Percentiles rank a stretch among this genome's conserved stretches.
Evolutionary conservation across 1,139 yeast genomes (phyloP).

Genomic region (Kodamaea ohmeri): DNA sequence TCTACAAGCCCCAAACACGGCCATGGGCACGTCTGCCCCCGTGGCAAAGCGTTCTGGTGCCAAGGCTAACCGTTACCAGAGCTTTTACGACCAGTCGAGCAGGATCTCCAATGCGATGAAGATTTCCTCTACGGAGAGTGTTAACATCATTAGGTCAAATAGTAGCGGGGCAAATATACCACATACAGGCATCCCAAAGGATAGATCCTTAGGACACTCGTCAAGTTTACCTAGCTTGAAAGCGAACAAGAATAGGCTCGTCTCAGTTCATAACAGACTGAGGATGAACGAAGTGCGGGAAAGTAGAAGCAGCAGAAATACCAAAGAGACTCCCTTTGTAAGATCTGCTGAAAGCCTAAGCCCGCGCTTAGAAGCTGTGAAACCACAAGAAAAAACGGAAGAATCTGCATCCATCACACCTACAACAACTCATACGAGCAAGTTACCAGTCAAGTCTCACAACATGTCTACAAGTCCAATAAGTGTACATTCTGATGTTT

Average conservation of each 20-base stretch:
- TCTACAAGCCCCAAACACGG: conserved; percentile 8
- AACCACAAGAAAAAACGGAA: conserved; percentile 1
- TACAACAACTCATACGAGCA: conserved; percentile 1
- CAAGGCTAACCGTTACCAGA: conserved; percentile 50
- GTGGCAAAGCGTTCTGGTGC: conserved; percentile 40
- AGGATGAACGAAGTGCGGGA: conserved; percentile 2
- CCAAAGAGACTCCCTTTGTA: too few species aligned
- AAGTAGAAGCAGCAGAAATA: background rate
- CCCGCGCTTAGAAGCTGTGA: background rate
- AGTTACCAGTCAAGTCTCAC: background rate
- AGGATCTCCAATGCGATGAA: conserved; percentile 47
- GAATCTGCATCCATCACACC: conserved; percentile 4
- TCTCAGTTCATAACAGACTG: conserved; percentile 11
- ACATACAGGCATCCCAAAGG: conserved; percentile 12
- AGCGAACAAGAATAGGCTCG: conserved; percentile 17
- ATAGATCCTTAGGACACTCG: conserved; percentile 36
- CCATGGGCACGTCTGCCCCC: conserved; percentile 22
- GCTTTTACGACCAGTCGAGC: conserved; percentile 48
- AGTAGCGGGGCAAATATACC: conserved; percentile 17
- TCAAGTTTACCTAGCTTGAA: conserved; percentile 40
- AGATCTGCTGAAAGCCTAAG: background rate
- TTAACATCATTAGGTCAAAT: conserved; percentile 30
- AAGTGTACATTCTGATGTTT: conserved; percentile 28
- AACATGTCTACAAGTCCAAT: conserved; percentile 23
- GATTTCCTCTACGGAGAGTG: conserved; percentile 42